These are phyloP conservation scores for Gonapodya prolifera DNA, from an alignment of 192 early-diverging fungal genomes.

Conservation along the genomic window DNA sequence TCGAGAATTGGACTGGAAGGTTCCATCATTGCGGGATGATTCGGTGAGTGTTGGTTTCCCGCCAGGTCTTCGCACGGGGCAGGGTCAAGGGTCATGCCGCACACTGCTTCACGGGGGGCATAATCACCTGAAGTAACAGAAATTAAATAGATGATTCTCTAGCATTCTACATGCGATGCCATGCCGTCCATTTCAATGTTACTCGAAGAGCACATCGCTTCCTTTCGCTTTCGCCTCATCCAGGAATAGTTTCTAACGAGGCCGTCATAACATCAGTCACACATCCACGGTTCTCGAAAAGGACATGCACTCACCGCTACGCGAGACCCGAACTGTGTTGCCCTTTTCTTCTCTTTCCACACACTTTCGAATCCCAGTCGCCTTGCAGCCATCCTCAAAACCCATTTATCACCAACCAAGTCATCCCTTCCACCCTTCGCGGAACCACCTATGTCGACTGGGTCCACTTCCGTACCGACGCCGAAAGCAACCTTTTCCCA, in stretches of 20 bases:
- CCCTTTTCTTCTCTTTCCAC: background rate
- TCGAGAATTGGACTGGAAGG: too few relatives aligned
- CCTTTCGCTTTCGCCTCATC: background rate
- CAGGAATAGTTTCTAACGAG: background rate
- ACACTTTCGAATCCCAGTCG: background rate
- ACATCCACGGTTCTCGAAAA: too few relatives aligned
- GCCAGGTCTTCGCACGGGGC: too few relatives aligned
- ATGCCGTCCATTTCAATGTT: background rate
- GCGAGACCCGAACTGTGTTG: background rate
- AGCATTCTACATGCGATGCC: too few relatives aligned
- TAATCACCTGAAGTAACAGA: too few relatives aligned
- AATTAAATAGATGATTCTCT: too few relatives aligned
- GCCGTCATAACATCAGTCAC: background rate
- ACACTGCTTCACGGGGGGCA: too few relatives aligned
- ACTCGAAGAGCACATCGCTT: background rate
- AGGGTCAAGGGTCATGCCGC: too few relatives aligned
- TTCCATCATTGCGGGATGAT: too few relatives aligned
- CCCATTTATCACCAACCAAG: background rate
- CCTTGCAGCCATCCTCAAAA: background rate
- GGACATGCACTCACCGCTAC: background rate
- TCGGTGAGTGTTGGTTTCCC: too few relatives aligned
- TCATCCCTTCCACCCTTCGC: background rate
- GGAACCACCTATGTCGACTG: background rate
- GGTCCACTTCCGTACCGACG: background rate
- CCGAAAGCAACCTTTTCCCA: background rate